Conservation (phyloP, 2,329 filamentous ascomycete genomes). For the Aspergillus quadrilineatus region DNA sequence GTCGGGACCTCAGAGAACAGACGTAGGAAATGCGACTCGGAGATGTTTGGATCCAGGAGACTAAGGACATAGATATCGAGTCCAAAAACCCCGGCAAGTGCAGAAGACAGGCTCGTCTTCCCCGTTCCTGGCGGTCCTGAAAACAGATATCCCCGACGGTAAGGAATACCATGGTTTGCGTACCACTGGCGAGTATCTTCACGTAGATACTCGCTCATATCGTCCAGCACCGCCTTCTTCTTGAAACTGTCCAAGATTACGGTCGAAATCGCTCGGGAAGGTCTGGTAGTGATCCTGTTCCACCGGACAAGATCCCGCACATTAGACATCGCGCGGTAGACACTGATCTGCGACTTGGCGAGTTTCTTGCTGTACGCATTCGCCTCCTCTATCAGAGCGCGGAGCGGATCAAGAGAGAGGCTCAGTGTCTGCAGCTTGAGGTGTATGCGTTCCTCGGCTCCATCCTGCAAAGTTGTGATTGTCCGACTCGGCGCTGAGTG, state of each 20-base stretch:
- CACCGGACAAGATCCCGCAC: constrained; percentile 46
- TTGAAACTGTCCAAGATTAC: constrained; percentile 69
- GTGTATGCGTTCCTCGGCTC: neutral
- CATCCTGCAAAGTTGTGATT: too few species aligned
- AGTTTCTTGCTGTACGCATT: constrained; percentile 47
- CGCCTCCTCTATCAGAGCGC: constrained; percentile 46
- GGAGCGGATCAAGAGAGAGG: constrained; percentile 13
- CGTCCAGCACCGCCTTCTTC: constrained; percentile 65
- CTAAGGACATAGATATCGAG: constrained; percentile 66
- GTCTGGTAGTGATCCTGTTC: constrained; percentile 60
- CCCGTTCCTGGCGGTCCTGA: constrained; percentile 73
- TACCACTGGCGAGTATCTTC: constrained; percentile 69
- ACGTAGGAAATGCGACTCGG: constrained; percentile 59
- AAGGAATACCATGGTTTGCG: constrained; percentile 70
- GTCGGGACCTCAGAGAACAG: constrained; percentile 63
- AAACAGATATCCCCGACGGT: constrained; percentile 74
- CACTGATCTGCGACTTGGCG: constrained; percentile 50
- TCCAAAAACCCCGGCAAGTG: constrained; percentile 64
- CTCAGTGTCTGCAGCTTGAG: constrained; percentile 20
- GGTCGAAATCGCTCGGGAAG: constrained; percentile 70
- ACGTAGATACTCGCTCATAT: constrained; percentile 77
- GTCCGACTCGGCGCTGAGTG: neutral
- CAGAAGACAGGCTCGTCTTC: constrained; percentile 69
- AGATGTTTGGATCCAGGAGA: constrained; percentile 59
- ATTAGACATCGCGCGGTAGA: constrained; percentile 54